phyloP scores from a whole-genome alignment of 768 basidiomycete species.

The Termitomyces sp. region DNA sequence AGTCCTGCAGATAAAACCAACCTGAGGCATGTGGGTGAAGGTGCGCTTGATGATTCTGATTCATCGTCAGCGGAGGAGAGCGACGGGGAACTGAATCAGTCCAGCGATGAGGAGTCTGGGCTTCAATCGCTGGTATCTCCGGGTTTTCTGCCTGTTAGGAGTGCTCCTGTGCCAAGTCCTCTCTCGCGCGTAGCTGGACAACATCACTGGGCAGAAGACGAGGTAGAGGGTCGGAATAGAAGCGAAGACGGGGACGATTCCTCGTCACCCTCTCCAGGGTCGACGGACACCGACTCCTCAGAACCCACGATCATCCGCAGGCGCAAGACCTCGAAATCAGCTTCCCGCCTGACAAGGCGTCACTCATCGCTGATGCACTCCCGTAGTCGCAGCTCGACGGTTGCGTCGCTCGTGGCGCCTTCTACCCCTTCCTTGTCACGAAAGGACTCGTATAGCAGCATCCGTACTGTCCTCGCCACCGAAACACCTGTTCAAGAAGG shows the following conservation, averaged over 20 bases:
- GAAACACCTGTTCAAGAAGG: slow-evolving; percentile 33
- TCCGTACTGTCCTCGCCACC: slow-evolving; percentile 64
- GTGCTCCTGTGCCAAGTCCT: slow-evolving; percentile 56
- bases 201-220: slow-evolving; percentile 53
- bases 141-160: slow-evolving; percentile 22
- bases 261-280: slow-evolving; percentile 61
- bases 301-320: slow-evolving; percentile 18
- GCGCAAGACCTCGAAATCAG: slow-evolving; percentile 28
- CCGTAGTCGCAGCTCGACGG: slow-evolving; percentile 63
- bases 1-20: slow-evolving; percentile 40
- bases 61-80: slow-evolving; percentile 45
- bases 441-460: slow-evolving; percentile 61
- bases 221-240: slow-evolving; percentile 26
- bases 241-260: slow-evolving; percentile 46
- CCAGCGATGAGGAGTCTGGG: slow-evolving; percentile 31
- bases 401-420: slow-evolving; percentile 55
- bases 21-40: slow-evolving; percentile 68
- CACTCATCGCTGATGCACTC: slow-evolving; percentile 30
- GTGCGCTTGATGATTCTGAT: slow-evolving; percentile 76
- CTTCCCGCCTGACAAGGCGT: slow-evolving; percentile 20
- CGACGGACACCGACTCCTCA: slow-evolving; percentile 59
- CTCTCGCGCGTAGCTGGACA: slow-evolving; percentile 55
- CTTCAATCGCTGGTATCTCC: slow-evolving; percentile 31
- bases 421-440: slow-evolving; percentile 29
- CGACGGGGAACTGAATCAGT: slow-evolving; percentile 26